Evolutionary conservation across 129 eudicot species (phyloP).

Genomic region (Erigeron canadensis): DNA sequence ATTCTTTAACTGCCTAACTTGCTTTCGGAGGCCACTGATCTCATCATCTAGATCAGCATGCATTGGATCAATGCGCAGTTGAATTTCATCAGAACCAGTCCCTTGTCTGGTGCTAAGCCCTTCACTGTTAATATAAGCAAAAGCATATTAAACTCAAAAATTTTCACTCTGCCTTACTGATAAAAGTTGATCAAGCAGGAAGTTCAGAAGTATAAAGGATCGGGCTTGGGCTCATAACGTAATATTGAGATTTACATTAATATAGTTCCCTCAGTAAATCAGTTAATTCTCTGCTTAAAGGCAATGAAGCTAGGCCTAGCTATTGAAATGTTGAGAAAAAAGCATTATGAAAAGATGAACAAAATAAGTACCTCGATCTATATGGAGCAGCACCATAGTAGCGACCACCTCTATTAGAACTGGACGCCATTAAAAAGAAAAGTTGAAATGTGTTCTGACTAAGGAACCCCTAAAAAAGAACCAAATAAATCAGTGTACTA

Average conservation of each 20-base stretch:
- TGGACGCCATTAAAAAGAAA: constrained; percentile 43
- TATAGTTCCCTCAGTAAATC: neutral
- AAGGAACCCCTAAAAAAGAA: constrained; percentile 23
- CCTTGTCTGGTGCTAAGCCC: constrained; percentile 85
- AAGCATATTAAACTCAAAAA: constrained; percentile 2
- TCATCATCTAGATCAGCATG: constrained; percentile 81
- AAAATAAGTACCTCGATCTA: constrained; percentile 64
- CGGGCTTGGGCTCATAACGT: constrained; percentile 4
- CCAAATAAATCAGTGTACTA: neutral
- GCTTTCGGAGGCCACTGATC: constrained; percentile 76
- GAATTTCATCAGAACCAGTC: constrained; percentile 69
- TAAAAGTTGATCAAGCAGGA: neutral
- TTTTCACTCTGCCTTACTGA: neutral
- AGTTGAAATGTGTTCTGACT: constrained; percentile 14
- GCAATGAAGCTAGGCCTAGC: neutral
- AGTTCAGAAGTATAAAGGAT: neutral
- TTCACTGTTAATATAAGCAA: constrained; percentile 43
- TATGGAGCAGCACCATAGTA: constrained; percentile 63
- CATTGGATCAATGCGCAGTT: constrained; percentile 82
- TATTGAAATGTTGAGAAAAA: neutral
- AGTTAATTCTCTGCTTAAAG: neutral
- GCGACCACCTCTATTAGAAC: constrained; percentile 50
- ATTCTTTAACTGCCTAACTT: constrained; percentile 73
- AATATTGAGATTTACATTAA: neutral
- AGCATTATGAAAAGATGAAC: neutral